Conservation (phyloP, 75 land plant species). For the Selaginella tamariscina region DNA sequence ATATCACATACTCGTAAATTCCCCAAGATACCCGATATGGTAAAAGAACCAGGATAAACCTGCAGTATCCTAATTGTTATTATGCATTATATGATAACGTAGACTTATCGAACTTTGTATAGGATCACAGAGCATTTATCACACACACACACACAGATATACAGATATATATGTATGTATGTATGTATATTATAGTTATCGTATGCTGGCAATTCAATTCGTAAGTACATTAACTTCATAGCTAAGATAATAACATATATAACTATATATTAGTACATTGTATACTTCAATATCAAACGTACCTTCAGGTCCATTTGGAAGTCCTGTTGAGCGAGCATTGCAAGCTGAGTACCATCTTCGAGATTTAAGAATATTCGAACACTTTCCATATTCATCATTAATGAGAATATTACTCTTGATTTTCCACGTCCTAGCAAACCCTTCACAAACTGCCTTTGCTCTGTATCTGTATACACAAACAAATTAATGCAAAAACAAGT, state of each 20-base stretch:
- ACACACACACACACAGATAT: no score
- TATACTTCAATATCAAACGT: neutral
- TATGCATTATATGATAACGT: no score
- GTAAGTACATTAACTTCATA: no score
- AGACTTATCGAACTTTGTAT: no score
- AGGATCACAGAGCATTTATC: no score
- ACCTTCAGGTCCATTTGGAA: conserved; percentile 89
- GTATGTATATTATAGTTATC: no score
- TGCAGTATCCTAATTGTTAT: no score
- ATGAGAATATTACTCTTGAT: conserved; percentile 60
- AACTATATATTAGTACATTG: no score
- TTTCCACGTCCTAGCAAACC: conserved; percentile 92
- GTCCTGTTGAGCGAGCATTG: conserved; percentile 87
- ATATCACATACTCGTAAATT: conserved; percentile 75
- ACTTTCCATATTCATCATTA: conserved; percentile 81
- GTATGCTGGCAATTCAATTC: no score
- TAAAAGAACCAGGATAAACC: conserved; percentile 84
- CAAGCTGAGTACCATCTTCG: conserved; percentile 87
- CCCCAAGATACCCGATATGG: conserved; percentile 76
- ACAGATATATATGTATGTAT: no score
- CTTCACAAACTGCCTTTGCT: conserved; percentile 36
- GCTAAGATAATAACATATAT: no score
- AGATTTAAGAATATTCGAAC: conserved; percentile 68
- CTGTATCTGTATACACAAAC: conserved; percentile 10
- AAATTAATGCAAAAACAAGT: no score